These are phyloP conservation scores for Arthrobotrys pseudoclavata DNA, from an alignment of 2,329 filamentous ascomycete genomes.

Conservation along the genomic window DNA sequence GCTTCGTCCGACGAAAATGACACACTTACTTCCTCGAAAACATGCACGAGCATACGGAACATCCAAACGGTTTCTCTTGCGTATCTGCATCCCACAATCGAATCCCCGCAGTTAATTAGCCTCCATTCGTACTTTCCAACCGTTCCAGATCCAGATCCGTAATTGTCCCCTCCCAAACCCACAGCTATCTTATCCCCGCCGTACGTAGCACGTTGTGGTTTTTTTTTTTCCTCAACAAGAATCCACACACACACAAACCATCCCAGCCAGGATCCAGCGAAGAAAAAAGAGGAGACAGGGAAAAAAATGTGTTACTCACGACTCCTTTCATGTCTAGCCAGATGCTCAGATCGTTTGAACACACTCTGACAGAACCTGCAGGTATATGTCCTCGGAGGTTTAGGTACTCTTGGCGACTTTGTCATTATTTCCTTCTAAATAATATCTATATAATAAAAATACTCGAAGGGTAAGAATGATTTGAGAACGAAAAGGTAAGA, in stretches of 20 bases:
- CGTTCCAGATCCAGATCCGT: background rate
- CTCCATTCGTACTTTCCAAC: conserved; percentile 5
- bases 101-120: conserved; percentile 32
- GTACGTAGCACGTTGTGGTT: background rate
- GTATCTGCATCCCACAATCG: conserved; percentile 33
- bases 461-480: background rate
- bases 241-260: background rate
- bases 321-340: conserved; percentile 57
- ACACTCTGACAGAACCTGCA: conserved; percentile 59
- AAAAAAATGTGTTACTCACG: conserved; percentile 31
- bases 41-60: conserved; percentile 59
- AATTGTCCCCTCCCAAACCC: background rate
- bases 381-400: conserved; percentile 60
- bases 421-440: conserved; percentile 43
- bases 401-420: conserved; percentile 48
- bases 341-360: conserved; percentile 59
- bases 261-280: conserved; percentile 3
- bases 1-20: background rate
- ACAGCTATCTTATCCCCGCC: background rate
- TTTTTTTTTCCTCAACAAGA: conserved; percentile 5
- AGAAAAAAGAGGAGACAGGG: conserved; percentile 1
- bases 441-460: too few species aligned
- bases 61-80: conserved; percentile 59
- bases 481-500: background rate
- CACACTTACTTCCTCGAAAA: conserved; percentile 58